Percentiles rank a stretch among this genome's conserved stretches.
Evolutionary conservation across 352 stramenopile species (phyloP).

Genomic region (Aphanomyces euteiches): DNA sequence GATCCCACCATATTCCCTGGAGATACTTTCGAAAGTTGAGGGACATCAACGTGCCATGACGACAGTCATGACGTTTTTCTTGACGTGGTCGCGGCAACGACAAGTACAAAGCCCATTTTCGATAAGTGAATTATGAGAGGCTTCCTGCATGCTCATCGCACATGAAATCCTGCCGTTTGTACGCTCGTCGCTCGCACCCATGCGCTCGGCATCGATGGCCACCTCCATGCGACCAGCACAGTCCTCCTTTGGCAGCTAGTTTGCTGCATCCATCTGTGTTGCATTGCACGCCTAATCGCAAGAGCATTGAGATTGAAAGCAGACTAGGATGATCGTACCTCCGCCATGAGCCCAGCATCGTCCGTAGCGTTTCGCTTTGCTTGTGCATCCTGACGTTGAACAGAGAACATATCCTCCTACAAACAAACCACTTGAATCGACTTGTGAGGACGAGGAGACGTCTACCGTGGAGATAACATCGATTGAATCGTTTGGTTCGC

Average conservation of each 20-base stretch:
- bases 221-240: constrained; percentile 27
- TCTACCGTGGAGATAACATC: constrained; percentile 29
- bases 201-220: constrained; percentile 15
- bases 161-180: constrained; percentile 24
- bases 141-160: constrained; percentile 12
- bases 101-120: no score
- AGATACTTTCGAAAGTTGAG: no score
- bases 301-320: not conserved
- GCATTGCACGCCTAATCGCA: constrained; percentile 19
- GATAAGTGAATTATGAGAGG: no score
- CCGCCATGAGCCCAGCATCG: constrained; percentile 29
- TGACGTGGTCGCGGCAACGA: no score
- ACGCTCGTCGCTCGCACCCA: constrained; percentile 19
- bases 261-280: constrained; percentile 1
- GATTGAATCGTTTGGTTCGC: constrained; percentile 29
- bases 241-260: constrained; percentile 20
- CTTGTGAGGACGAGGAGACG: not conserved
- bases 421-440: not conserved
- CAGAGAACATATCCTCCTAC: constrained; percentile 26
- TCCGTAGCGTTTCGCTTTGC: constrained; percentile 27
- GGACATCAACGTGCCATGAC: no score
- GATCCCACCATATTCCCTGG: no score
- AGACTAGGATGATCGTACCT: constrained; percentile 3
- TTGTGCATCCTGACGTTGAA: constrained; percentile 17
- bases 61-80: no score